Conservation (phyloP, 495 filamentous ascomycete species). For the Neurospora cerealis region DNA sequence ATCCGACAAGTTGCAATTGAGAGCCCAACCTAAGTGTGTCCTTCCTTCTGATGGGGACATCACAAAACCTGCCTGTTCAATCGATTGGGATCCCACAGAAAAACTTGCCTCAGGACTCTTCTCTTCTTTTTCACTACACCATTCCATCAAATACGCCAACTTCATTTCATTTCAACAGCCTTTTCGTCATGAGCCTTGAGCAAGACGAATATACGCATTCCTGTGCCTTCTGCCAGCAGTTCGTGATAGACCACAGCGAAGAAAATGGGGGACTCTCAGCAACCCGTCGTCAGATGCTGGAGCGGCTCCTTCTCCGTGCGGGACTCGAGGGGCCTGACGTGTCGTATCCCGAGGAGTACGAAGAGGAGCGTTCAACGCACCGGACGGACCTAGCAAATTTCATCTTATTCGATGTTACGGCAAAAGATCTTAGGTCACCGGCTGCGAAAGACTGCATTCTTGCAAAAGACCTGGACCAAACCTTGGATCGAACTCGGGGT, state of each 20-base stretch:
- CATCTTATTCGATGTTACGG: not conserved
- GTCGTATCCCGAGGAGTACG: not conserved
- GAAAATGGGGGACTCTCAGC: not conserved
- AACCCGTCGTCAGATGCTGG: not conserved
- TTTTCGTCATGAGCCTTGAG: not conserved
- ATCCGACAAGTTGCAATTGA: not conserved
- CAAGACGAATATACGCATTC: not conserved
- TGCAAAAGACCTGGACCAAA: not conserved
- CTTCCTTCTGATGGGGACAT: not conserved
- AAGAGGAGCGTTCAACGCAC: not conserved
- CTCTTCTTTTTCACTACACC: not conserved
- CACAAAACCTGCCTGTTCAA: not conserved
- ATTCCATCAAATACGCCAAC: not conserved
- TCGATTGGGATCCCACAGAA: not conserved
- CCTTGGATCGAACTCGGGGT: no score
- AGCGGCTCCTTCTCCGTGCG: not conserved
- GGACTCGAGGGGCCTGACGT: not conserved
- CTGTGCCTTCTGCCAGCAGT: not conserved
- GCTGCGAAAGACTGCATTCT: not conserved
- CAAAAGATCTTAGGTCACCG: not conserved
- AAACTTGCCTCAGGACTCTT: not conserved
- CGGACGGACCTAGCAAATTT: not conserved
- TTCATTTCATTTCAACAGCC: not conserved
- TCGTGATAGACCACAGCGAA: not conserved
- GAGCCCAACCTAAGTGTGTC: not conserved